Evolutionary conservation across 257 asterid species (phyloP).

Genomic region (Salvia splendens): DNA sequence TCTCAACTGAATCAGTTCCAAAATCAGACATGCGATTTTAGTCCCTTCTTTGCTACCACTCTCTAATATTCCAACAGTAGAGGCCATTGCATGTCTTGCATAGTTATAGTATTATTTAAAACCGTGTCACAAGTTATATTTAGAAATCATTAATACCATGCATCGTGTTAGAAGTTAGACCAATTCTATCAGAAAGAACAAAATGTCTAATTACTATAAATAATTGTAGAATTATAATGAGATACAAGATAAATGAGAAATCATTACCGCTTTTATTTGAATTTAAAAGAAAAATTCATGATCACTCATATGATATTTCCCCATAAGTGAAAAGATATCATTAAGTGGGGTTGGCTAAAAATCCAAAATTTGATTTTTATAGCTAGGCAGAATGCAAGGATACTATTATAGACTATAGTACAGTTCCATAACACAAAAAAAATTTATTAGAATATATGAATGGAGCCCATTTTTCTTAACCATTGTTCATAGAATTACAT

Average conservation of each 20-base stretch:
- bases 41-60: not conserved
- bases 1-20: constrained; percentile 17
- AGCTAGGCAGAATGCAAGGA: constrained; percentile 20
- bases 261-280: too few relatives aligned
- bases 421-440: constrained; percentile 10
- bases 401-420: not conserved
- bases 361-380: constrained; percentile 17
- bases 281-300: not conserved
- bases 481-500: not conserved
- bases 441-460: not conserved
- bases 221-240: too few relatives aligned
- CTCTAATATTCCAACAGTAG: not conserved
- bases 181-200: too few relatives aligned
- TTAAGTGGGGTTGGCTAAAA: constrained; percentile 23
- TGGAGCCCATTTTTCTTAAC: constrained; percentile 25
- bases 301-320: not conserved
- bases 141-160: too few relatives aligned
- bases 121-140: too few relatives aligned
- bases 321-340: constrained; percentile 1
- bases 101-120: too few relatives aligned
- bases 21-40: constrained; percentile 8
- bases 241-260: too few relatives aligned
- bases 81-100: not conserved
- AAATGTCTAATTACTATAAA: too few relatives aligned
- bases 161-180: too few relatives aligned